phyloP scores from a whole-genome alignment of 2,329 filamentous ascomycete genomes.

The Colletotrichum plurivorum region DNA sequence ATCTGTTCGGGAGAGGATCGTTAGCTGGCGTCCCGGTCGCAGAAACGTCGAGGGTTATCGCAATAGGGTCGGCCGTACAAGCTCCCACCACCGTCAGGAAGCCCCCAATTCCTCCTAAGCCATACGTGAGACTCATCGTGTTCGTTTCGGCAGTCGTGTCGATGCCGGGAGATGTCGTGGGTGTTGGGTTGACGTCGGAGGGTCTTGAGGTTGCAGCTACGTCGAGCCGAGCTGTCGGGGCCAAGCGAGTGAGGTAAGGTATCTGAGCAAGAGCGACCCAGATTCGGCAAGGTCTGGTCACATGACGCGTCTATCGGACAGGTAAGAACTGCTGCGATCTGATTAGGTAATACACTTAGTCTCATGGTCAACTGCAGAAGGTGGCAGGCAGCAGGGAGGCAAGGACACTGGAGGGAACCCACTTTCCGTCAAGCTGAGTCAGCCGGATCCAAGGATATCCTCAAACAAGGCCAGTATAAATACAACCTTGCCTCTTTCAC shows the following conservation, averaged over 20 bases:
- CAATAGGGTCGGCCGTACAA: constrained; percentile 71
- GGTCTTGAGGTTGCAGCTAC: constrained; percentile 40
- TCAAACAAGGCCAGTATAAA: constrained; percentile 40
- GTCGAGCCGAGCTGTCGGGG: constrained; percentile 41
- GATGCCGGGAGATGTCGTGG: constrained; percentile 39
- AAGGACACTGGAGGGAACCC: no score
- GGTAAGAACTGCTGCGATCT: neutral
- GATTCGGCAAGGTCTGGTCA: constrained; percentile 50
- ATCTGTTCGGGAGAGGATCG: constrained; percentile 68
- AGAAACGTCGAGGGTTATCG: constrained; percentile 25
- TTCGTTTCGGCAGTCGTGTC: constrained; percentile 44
- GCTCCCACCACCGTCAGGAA: constrained; percentile 81
- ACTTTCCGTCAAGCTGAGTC: constrained; percentile 45
- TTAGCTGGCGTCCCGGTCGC: constrained; percentile 32
- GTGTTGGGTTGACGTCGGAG: constrained; percentile 28
- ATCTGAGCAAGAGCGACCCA: constrained; percentile 38
- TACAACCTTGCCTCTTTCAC: constrained; percentile 37
- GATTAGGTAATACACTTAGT: constrained; percentile 22
- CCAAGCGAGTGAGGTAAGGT: constrained; percentile 33
- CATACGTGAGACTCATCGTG: constrained; percentile 81
- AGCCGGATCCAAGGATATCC: constrained; percentile 41
- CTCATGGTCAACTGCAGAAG: neutral
- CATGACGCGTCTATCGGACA: constrained; percentile 48
- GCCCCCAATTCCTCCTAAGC: constrained; percentile 76
- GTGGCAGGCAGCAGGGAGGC: constrained; percentile 18